Evolutionary conservation across 805 yeast species (phyloP), one percentile per base, ranked within the genome.

Genomic region (Grigorovia jiainica): DNA sequence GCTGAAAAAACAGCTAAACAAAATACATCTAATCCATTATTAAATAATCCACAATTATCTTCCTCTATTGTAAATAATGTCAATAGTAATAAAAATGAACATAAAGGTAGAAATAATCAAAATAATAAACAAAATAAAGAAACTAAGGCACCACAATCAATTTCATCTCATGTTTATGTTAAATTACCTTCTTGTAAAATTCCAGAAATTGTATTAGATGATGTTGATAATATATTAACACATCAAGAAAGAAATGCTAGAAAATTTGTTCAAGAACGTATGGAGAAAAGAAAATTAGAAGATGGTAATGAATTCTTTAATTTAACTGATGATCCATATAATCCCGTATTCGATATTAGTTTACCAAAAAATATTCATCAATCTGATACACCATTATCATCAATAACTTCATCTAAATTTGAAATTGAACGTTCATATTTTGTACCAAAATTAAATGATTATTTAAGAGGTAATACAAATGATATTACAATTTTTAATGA

Each of bases 131-230:
- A 36, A 45, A 43, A 18, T 47, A 53, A 46, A 15, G 38, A 34
- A 34, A 39, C 31, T 44, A 46, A 37, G 42, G 13, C 45, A 38
- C 52, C 47, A 35, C 54, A 52, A 33, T 50, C 49, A 16, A 47
- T 50, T 42, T 51, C 60, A 11, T 60, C 64, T 1, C 90, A 85
- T 56, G 87, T 94, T 19, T 84, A 87, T 65, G 94, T 87, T 51
- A 81, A 83, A 53, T 61, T 87, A 32, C 95, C 96, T 3, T 82
- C 92, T 31, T 83, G 95, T 1, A 85, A 87, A 62, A 84, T 90
- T 48, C 97, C 97, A 13, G 97, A 90, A 61, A 73, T 89, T 72
- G 95, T 87, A 37, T 68, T 90, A 46, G 80, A 83, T 19, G 85
- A 95, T 5, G 89, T 87, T 9, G 84, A 83, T 42, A 73, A 78